Evolutionary conservation across 129 eudicot species (phyloP), one percentile per base, ranked within the genome.

Genomic region (Saposhnikovia divaricata): DNA sequence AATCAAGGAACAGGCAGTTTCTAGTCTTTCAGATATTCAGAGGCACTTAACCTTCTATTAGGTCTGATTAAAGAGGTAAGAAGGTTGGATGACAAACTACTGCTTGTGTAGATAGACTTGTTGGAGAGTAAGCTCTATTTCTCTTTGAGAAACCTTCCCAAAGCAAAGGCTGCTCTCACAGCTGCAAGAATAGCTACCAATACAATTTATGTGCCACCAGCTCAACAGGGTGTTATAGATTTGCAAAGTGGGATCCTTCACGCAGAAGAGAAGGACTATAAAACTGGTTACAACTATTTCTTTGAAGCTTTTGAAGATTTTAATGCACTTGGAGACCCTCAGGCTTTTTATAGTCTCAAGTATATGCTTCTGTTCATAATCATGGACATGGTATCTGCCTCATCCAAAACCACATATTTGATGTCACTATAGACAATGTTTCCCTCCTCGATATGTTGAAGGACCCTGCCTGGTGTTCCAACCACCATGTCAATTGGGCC

Each of bases 361-460:
- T 85, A 85, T 61, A 85, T 85, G 88, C 66, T 81, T 68, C 74
- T 85, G 69, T 85, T 85, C 85, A 85, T 81, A 74, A 81, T 85
- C 59, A 85, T 85, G 88, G 88, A 93, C 98, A 93, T 93, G 50
- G 98, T 93, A 79, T 93, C 98, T 79, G 97, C 98, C 87, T 93
- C 98, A 83, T 93, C 98, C 92, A 93, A 90, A 59, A 93, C 98
- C 98, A 93, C 84, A 85, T 91, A 93, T 84, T 44, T 93, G 83
- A 93, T 93, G 89, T 90, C 97, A 77, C 98, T 97, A 84, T 89
- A 93, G 82, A 91, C 98, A 80, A 93, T 75, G 80, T 93, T 93
- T 34, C 98, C 98, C 44, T 91, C 97, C 83, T 93, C 93, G 47
- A 93, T 89, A 81, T 93, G 97, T 81, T 93, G 98, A 69, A 93